Base-by-base conservation (phyloP, 805 yeast genomes). In the Candida sithepensis region DNA sequence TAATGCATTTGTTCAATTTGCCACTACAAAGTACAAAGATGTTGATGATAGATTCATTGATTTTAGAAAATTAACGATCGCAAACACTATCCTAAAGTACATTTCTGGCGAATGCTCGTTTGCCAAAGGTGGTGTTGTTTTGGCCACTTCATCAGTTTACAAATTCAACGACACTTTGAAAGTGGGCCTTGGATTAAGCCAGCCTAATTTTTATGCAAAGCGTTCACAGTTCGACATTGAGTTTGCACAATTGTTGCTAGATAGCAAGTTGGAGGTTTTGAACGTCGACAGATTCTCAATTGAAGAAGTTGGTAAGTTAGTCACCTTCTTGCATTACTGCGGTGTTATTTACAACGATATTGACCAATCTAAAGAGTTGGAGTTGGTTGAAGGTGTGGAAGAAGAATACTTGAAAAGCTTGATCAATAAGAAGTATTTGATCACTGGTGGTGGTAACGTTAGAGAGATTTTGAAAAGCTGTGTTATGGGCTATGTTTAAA, bases 371-470 rank as follows among this genome's bases (percentile, higher is more conserved):
- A 50, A 51, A 16, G 56, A 58, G 41, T 36, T 54, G 13, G 50
- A 49, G 19, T 13, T n/a, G 4, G 20, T 32, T n/a, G 34, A 41
- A 8, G 32, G 43, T 12, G 53, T 55, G 19, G 41, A 50, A 33
- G 58, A 54, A 13, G 52, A 43, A 23, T 56, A 57, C 21, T 39
- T 60, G 21, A 72, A 70, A 16, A 67, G 66, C 47, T 60, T 78
- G 43, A 63, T 70, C 1, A 66, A 72, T 28, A 77, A 78, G 55
- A 77, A 76, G 58, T 82, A 77, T 58, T 67, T 81, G 38, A 46
- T 77, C 33, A 73, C 81, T 52, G 88, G 88, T 32, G 81, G 79
- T 58, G 90, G 90, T 55, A 84, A 82, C 58, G 83, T 88, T 41
- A 69, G 77, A 49, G 74, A 72, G 44, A 59, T 81, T 32, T 55